Conservation (phyloP, 208 protist species). For the Acanthamoeba sp. region DNA sequence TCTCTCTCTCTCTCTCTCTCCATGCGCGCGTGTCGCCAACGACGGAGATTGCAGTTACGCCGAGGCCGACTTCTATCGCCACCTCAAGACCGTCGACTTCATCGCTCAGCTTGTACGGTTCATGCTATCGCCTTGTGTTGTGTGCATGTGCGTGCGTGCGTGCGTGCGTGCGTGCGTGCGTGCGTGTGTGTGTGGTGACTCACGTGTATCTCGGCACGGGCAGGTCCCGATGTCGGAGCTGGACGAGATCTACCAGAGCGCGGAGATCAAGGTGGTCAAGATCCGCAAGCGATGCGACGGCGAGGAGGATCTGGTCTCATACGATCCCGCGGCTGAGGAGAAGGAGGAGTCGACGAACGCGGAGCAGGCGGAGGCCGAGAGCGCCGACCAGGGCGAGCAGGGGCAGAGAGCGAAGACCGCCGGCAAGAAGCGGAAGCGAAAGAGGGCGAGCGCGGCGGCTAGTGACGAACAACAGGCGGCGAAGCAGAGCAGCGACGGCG, state of each 20-base stretch:
- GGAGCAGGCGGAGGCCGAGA: not conserved
- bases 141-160: not conserved
- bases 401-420: not conserved
- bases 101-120: not conserved
- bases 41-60: constrained; percentile 6
- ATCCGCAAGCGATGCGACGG: not conserved
- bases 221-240: not conserved
- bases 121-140: not conserved
- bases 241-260: constrained; percentile 63
- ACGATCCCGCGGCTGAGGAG: not conserved
- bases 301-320: not conserved
- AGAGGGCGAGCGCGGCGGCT: not conserved
- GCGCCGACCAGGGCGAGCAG: too few relatives aligned
- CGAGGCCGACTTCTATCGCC: constrained; percentile 4
- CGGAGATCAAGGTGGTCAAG: constrained; percentile 57
- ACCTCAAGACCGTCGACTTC: constrained; percentile 11
- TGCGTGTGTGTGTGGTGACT: not conserved
- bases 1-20: not conserved
- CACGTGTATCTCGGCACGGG: not conserved
- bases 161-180: too few relatives aligned
- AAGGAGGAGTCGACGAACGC: not conserved
- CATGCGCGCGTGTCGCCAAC: too few relatives aligned
- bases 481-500: not conserved
- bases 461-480: not conserved
- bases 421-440: constrained; percentile 13